Percentiles rank a stretch among this genome's conserved stretches.
Conservation (phyloP, 352 stramenopile genomes). For the Phytophthora palmivora region DNA sequence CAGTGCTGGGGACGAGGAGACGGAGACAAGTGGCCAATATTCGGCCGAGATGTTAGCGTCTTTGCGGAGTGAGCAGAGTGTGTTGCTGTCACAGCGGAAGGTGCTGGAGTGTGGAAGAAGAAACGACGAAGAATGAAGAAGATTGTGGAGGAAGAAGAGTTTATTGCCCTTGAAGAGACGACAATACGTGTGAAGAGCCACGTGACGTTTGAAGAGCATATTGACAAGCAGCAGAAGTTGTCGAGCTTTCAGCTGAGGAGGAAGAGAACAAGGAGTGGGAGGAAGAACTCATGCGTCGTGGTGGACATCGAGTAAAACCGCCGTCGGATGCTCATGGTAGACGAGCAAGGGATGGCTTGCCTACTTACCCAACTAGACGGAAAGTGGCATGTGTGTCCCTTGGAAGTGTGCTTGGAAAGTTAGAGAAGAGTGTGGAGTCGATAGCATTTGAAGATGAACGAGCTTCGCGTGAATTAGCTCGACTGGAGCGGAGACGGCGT, state of each 20-base stretch:
- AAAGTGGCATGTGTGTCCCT: conserved; percentile 58
- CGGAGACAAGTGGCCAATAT: too few species aligned
- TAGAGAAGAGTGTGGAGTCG: conserved; percentile 59
- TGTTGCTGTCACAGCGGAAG: too few species aligned
- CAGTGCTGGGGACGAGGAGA: too few species aligned
- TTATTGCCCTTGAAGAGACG: conserved; percentile 63
- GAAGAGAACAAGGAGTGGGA: conserved; percentile 70
- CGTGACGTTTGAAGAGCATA: conserved; percentile 69
- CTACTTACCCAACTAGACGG: conserved; percentile 59
- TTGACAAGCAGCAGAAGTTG: conserved; percentile 50
- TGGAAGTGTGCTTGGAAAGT: conserved; percentile 52
- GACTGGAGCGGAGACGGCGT: conserved; percentile 53
- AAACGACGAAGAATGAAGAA: conserved; percentile 27
- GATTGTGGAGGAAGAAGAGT: conserved; percentile 52
- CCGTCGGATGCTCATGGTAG: conserved; percentile 10
- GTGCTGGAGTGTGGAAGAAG: conserved; percentile 34
- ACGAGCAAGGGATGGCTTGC: conserved; percentile 20
- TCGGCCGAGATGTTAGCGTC: too few species aligned
- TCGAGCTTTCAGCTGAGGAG: conserved; percentile 39
- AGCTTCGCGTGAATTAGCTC: conserved; percentile 51
- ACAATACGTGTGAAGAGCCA: conserved; percentile 51
- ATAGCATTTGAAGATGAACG: conserved; percentile 56
- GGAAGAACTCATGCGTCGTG: conserved; percentile 80
- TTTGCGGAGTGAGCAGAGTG: too few species aligned
- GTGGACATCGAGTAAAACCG: conserved; percentile 49